Base-by-base conservation (phyloP, 306 rosid genomes). In the Morella rubra region DNA sequence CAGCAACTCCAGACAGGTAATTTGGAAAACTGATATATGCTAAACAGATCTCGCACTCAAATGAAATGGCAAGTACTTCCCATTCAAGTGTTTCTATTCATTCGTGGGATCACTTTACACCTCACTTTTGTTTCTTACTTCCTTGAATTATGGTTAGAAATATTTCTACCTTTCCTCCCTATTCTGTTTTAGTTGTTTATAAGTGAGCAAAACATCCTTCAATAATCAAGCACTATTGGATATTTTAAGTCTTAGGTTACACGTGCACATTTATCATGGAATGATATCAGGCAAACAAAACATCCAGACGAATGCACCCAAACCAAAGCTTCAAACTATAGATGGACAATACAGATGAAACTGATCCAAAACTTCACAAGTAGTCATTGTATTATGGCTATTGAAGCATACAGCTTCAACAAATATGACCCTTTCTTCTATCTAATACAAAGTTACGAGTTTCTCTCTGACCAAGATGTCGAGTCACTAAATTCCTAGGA, bases 1-100 rank as follows among this genome's bases (percentile, higher is more conserved):
- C 59, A 20, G 67, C 52, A 69, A 71, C 5, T 77, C n/a, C 14
- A 19, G 47, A 51, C 9, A 22, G 51, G 45, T 20, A 54, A 80
- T 66, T 75, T 58, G 20, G 71, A 73, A 20, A 22, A 61, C 67
- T 40, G 59, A 68, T 49, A 24, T 51, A 55, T 13, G 40, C 72
- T 66, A 67, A 14, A 49, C 24, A 47, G 47, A 76, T 60, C 40
- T 24, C 19, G 50, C 6, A 11, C 61, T 42, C 76, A 58, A 27
- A 42, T 14, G 66, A 81, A 59, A 52, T 44, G 52, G 52, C 52
- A 12, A 32, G 16, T 49, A 49, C 4, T 11, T 49, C 16, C 16
- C 15, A 15, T 49, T 49, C 52, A 49, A 0, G 3, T 49, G 5
- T 49, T 10, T 7, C 8, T 9, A 32, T 3, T 58, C 27, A 9